Evolutionary conservation across 192 early-diverging fungal species (phyloP).

Genomic region (Endogone sp.): DNA sequence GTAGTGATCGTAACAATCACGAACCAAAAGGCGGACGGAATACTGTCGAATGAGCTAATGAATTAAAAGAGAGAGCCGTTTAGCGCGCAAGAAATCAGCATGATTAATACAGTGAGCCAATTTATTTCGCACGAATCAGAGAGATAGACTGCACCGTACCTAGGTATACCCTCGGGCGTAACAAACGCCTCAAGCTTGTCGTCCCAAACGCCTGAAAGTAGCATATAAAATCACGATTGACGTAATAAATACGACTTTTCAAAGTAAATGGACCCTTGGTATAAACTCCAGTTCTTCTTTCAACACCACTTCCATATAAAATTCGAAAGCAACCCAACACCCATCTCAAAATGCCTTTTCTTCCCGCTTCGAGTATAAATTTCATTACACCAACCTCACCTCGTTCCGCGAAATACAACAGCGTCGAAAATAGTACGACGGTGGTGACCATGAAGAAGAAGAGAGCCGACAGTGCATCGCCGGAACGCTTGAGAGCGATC

Average conservation of each 20-base stretch:
- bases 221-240: not conserved
- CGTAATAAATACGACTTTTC: no score
- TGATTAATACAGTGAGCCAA: not conserved
- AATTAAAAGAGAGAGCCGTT: not conserved
- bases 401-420: slow-evolving; percentile 81
- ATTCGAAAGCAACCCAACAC: slow-evolving; percentile 2
- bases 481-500: slow-evolving; percentile 67
- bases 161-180: slow-evolving; percentile 61
- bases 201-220: slow-evolving; percentile 53
- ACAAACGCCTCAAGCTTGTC: slow-evolving; percentile 61
- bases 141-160: slow-evolving; percentile 24
- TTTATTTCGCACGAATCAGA: not conserved
- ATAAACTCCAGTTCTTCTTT: no score
- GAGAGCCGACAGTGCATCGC: slow-evolving; percentile 69
- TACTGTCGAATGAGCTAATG: slow-evolving; percentile 64
- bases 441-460: slow-evolving; percentile 72
- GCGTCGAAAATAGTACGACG: slow-evolving; percentile 67
- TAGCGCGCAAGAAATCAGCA: not conserved
- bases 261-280: no score
- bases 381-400: no score
- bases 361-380: no score
- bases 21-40: slow-evolving; percentile 77
- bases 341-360: not conserved
- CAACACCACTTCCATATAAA: no score
- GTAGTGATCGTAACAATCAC: slow-evolving; percentile 77